Evolutionary conservation across 164 flowering plant species (phyloP), one percentile per base, ranked within the genome.

Genomic region (Echeveria elegans): DNA sequence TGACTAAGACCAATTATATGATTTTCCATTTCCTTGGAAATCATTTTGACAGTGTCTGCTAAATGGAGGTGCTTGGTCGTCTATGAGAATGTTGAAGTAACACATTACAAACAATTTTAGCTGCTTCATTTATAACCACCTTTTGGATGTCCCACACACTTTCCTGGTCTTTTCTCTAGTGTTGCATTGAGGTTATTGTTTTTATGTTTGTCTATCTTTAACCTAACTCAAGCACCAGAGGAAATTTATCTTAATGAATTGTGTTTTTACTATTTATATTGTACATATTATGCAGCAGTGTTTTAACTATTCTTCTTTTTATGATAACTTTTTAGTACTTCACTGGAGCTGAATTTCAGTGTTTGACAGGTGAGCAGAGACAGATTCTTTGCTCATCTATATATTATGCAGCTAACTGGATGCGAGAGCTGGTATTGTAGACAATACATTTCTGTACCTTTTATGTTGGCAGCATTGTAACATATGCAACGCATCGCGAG

Each of bases 371-470:
- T 45, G 89, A 83, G 75, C 91, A 91, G 77, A 88, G 82, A 70
- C 85, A 88, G 65, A 70, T 79, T 53, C 67, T 78, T 32, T 80
- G 84, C 52, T 83, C 83, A 28, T 88, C 88, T 64, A 77, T 91
- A 34, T 88, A 82, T 78, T 86, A 85, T 79, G 93, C 93, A 16
- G 74, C 71, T 67, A 88, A 88, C 69, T 91, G 97, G 97, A 80
- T 88, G 23, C 73, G 96, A 60, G 96, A 88, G 71, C 79, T 91
- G 85, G 97, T 90, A 78, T 41, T 38, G 19, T 70, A 65, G 23
- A 18, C 47, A 34, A 63, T 23, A 26, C 21, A 28, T 45, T 68
- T 60, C 28, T 12, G 45, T 65, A 8, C 61, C 58, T 56, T 56
- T 12, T 19, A 56, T 56, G 61, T 19, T 26, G 61, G 32, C 16